phyloP scores from a whole-genome alignment of 345 rosid species.

The Streptanthus diversifolius region DNA sequence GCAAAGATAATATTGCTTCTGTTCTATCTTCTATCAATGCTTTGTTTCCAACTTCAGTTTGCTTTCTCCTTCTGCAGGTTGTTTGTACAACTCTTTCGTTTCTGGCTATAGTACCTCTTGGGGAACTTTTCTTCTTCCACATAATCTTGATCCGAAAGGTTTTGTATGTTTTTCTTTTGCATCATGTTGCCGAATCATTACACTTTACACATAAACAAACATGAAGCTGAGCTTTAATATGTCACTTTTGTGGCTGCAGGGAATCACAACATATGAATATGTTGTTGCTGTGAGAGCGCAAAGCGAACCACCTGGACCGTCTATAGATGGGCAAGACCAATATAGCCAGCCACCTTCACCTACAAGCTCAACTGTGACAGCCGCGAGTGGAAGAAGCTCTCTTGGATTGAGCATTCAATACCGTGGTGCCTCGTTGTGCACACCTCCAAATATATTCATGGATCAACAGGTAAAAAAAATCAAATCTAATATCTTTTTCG shows the following conservation, averaged over 20 bases:
- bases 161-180: not conserved
- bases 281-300: conserved; percentile 91
- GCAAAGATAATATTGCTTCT: not conserved
- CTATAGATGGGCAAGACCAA: conserved; percentile 64
- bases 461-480: conserved; percentile 61
- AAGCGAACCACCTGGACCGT: conserved; percentile 72
- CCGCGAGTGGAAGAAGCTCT: conserved; percentile 83
- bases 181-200: not conserved
- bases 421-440: conserved; percentile 81
- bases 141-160: conserved; percentile 85
- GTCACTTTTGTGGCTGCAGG: conserved; percentile 44
- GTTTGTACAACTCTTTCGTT: conserved; percentile 75
- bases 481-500: not conserved
- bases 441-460: conserved; percentile 97
- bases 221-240: not conserved
- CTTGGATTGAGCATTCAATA: conserved; percentile 78
- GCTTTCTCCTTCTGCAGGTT: conserved; percentile 43
- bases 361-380: conserved; percentile 80
- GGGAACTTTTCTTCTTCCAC: conserved; percentile 91
- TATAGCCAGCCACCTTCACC: conserved; percentile 76
- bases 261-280: conserved; percentile 90
- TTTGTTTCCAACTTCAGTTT: not conserved
- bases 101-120: conserved; percentile 76
- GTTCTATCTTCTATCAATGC: conserved; percentile 1
- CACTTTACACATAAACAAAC: not conserved